A percentile compares a stretch with the other conserved stretches of the same genome.
These are phyloP conservation scores for Sarocladium strictum DNA, from an alignment of 2,329 filamentous ascomycete genomes.

Conservation along the genomic window DNA sequence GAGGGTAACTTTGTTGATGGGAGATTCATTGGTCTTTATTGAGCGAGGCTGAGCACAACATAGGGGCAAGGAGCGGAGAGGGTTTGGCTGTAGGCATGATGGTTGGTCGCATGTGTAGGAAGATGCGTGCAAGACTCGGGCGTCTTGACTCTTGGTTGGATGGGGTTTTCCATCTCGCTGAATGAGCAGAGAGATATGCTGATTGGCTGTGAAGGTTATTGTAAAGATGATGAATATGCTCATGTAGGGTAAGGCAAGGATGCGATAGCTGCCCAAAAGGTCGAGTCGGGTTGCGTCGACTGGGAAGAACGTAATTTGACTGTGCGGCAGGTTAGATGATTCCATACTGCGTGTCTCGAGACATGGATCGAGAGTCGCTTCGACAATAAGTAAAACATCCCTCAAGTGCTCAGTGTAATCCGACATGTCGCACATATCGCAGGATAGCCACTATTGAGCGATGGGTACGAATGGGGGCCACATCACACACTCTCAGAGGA, in stretches of 20 bases:
- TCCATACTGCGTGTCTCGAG: neutral
- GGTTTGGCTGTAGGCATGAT: neutral
- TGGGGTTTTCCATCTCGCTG: too few species aligned
- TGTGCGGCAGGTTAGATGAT: too few species aligned
- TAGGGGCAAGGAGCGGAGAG: conserved; percentile 12
- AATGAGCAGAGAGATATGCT: neutral
- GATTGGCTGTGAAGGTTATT: neutral
- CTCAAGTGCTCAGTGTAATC: too few species aligned
- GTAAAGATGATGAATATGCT: neutral
- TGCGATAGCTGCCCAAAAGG: too few species aligned
- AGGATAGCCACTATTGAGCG: too few species aligned
- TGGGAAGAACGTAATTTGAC: too few species aligned
- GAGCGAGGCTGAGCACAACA: conserved; percentile 18
- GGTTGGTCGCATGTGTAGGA: neutral
- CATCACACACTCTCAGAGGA: neutral
- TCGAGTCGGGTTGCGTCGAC: too few species aligned
- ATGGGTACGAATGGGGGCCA: too few species aligned
- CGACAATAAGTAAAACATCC: too few species aligned
- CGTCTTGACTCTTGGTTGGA: too few species aligned
- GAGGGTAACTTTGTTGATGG: too few species aligned
- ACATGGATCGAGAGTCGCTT: neutral
- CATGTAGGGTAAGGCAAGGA: neutral
- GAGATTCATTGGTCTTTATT: neutral
- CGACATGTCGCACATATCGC: too few species aligned
- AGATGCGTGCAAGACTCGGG: neutral